Evolutionary conservation across 2,329 filamentous ascomycete genomes (phyloP).

Genomic region (Curvularia hawaiiensis): DNA sequence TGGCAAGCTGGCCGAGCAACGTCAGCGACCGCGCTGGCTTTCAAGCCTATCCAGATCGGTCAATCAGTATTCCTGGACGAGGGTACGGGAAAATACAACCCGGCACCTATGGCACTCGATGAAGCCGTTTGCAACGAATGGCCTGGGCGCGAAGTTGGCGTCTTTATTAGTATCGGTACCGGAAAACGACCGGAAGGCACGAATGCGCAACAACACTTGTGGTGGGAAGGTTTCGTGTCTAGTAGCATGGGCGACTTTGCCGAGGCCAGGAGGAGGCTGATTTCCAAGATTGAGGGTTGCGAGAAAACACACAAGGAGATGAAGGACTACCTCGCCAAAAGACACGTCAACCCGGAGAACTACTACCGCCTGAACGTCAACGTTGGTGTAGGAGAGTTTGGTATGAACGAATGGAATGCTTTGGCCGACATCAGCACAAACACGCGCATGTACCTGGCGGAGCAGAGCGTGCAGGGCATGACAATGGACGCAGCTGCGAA

Average conservation of each 20-base stretch:
- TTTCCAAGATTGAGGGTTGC: constrained; percentile 93
- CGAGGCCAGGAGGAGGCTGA: constrained; percentile 82
- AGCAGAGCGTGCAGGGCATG: constrained; percentile 75
- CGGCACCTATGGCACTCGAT: constrained; percentile 81
- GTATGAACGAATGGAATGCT: constrained; percentile 97
- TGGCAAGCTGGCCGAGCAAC: constrained; percentile 98
- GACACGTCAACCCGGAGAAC: constrained; percentile 83
- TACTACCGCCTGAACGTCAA: constrained; percentile 98
- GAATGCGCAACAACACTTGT: constrained; percentile 71
- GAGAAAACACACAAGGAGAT: constrained; percentile 89
- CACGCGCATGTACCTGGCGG: constrained; percentile 81
- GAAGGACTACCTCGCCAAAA: constrained; percentile 77
- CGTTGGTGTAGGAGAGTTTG: constrained; percentile 93
- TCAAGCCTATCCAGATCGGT: constrained; percentile 93
- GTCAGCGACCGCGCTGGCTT: constrained; percentile 85
- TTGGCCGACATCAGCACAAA: constrained; percentile 94
- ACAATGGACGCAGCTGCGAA: constrained; percentile 78
- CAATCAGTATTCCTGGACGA: constrained; percentile 95
- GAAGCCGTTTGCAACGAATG: constrained; percentile 93
- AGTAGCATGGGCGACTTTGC: constrained; percentile 81
- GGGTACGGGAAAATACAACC: constrained; percentile 89
- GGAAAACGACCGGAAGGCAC: constrained; percentile 79
- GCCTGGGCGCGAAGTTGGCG: constrained; percentile 90
- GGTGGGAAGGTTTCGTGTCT: constrained; percentile 87
- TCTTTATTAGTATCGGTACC: constrained; percentile 93